These are phyloP conservation scores for Dothistroma pini DNA, from an alignment of 2,329 filamentous ascomycete species.

Conservation along the genomic window DNA sequence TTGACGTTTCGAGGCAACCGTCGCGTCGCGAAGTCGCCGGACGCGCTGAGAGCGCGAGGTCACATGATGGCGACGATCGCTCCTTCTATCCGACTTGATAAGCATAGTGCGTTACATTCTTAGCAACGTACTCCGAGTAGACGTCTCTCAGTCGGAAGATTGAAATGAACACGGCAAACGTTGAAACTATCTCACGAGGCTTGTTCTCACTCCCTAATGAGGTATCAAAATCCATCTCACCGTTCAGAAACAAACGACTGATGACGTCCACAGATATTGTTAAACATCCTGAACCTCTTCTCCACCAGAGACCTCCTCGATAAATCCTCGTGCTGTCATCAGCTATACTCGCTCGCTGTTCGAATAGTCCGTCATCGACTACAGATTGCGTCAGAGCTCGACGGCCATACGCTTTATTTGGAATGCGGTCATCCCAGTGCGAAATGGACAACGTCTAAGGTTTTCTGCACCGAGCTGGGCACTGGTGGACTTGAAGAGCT, in stretches of 20 bases:
- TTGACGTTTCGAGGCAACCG: background rate
- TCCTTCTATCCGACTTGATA: slow-evolving; percentile 5
- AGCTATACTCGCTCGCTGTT: slow-evolving; percentile 60
- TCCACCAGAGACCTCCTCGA: slow-evolving; percentile 47
- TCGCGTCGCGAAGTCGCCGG: background rate
- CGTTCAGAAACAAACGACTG: background rate
- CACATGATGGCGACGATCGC: background rate
- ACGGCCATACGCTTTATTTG: slow-evolving; percentile 65
- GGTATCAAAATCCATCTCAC: slow-evolving; percentile 17
- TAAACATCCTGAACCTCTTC: slow-evolving; percentile 42
- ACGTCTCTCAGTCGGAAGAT: background rate
- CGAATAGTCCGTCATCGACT: slow-evolving; percentile 64
- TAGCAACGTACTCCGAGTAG: background rate
- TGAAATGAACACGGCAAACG: slow-evolving; percentile 7
- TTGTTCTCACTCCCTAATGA: slow-evolving; percentile 34
- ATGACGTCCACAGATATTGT: slow-evolving; percentile 36
- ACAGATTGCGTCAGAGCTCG: slow-evolving; percentile 53
- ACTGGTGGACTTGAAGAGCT: slow-evolving; percentile 56
- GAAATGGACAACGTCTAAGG: slow-evolving; percentile 64
- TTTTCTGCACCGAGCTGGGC: slow-evolving; percentile 64
- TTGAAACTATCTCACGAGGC: slow-evolving; percentile 14
- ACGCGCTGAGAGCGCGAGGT: background rate
- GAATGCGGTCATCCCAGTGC: slow-evolving; percentile 74
- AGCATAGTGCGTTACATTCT: background rate
- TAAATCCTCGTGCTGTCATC: slow-evolving; percentile 57